Evolutionary conservation across 1,284 basidiomycete species (phyloP).

Genomic region (Ceratorhiza oryzae-sativae): DNA sequence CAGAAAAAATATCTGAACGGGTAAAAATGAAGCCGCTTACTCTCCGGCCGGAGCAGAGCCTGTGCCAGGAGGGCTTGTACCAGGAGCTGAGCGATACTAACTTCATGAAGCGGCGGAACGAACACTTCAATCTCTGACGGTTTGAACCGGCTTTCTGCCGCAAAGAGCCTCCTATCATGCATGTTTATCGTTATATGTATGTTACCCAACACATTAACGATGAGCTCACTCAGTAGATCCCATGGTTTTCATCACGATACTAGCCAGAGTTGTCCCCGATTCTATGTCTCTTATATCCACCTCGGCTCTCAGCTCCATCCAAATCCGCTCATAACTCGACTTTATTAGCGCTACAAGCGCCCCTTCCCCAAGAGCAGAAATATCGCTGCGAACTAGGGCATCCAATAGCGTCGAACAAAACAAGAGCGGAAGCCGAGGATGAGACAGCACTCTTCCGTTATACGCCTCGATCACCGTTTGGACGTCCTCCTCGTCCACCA

Average conservation of each 20-base stretch:
- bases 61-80: background rate
- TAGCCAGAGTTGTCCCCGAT: background rate
- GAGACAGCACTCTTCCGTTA: too few species aligned
- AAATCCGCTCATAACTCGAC: slow-evolving; percentile 1
- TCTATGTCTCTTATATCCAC: background rate
- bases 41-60: background rate
- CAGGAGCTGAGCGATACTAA: background rate
- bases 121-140: background rate
- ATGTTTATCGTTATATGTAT: background rate
- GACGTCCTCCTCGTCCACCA: slow-evolving; percentile 4
- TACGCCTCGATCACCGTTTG: background rate
- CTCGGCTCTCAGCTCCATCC: background rate
- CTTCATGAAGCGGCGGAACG: background rate
- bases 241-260: background rate
- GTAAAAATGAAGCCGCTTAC: background rate
- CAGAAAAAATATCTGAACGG: too few species aligned
- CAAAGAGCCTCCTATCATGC: background rate
- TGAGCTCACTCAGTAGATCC: slow-evolving; percentile 9
- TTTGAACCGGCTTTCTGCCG: slow-evolving; percentile 2
- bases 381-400: background rate
- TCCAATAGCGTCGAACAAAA: slow-evolving; percentile 7
- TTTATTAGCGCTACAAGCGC: background rate
- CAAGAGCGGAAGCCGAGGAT: background rate
- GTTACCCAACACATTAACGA: too few species aligned
- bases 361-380: background rate